Evolutionary conservation across 176 grass and related monocot species (phyloP).

Genomic region (Oryza coarctata): DNA sequence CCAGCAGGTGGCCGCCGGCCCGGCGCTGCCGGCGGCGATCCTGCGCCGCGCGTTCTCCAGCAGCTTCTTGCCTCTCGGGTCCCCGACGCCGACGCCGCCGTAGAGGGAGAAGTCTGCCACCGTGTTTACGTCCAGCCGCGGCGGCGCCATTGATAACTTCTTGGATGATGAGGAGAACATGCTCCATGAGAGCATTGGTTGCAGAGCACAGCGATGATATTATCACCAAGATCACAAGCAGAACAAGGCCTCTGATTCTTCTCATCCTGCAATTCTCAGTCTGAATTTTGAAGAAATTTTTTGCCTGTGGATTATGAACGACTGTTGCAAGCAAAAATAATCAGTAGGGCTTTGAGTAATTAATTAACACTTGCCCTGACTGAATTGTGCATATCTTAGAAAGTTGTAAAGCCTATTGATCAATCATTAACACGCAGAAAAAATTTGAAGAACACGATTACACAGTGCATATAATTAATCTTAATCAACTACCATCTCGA

Average conservation of each 20-base stretch:
- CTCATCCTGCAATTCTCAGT: not conserved
- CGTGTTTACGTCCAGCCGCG: not conserved
- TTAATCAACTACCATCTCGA: no score
- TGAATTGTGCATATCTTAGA: not conserved
- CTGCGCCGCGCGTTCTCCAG: slow-evolving; percentile 46
- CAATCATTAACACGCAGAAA: not conserved
- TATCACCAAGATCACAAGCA: not conserved
- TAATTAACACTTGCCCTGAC: not conserved
- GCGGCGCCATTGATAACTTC: not conserved
- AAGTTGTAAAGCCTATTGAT: not conserved
- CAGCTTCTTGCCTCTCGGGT: slow-evolving; percentile 37
- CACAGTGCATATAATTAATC: no score
- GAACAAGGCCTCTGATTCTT: not conserved
- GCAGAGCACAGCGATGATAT: not conserved
- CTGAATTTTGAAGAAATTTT: not conserved
- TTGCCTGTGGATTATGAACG: not conserved
- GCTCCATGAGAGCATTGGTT: slow-evolving; percentile 18
- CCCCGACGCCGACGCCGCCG: not conserved
- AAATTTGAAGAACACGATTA: no score
- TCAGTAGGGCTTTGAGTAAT: not conserved
- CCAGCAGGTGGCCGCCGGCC: slow-evolving; percentile 56
- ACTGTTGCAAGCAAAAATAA: not conserved
- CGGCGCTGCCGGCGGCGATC: slow-evolving; percentile 18
- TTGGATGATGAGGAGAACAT: slow-evolving; percentile 33
- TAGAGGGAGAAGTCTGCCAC: slow-evolving; percentile 43